A percentile compares a stretch with the other conserved stretches of the same genome.
Evolutionary conservation across 345 rosid genomes (phyloP).

Genomic region (Alliaria petiolata): DNA sequence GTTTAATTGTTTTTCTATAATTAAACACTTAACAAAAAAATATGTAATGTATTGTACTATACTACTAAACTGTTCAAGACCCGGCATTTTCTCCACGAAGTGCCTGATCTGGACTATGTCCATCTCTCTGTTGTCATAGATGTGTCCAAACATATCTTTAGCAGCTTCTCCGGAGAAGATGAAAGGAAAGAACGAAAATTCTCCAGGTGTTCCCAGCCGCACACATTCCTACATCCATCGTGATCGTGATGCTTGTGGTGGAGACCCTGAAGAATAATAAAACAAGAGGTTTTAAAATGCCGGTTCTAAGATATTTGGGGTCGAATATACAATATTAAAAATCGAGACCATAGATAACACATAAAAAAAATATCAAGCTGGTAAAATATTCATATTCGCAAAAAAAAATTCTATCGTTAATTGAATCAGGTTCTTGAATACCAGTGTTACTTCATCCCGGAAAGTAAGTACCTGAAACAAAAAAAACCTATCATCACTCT

Average conservation of each 20-base stretch:
- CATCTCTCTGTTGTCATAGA: background rate
- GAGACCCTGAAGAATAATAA: background rate
- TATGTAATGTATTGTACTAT: background rate
- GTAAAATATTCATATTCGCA: too few species aligned
- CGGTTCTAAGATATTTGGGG: too few species aligned
- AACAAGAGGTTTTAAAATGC: too few species aligned
- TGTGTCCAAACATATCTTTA: background rate
- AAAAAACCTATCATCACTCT: too few species aligned
- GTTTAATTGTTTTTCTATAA: background rate
- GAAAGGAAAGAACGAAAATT: background rate
- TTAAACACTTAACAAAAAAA: too few species aligned
- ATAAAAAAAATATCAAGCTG: too few species aligned
- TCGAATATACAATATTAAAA: too few species aligned
- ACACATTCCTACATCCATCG: background rate
- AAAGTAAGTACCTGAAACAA: too few species aligned
- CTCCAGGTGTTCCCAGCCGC: background rate
- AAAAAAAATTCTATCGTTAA: too few species aligned
- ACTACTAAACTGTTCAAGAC: background rate
- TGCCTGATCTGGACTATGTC: background rate
- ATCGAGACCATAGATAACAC: too few species aligned
- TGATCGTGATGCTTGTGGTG: background rate
- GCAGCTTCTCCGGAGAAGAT: background rate
- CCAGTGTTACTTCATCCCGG: too few species aligned
- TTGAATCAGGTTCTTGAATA: too few species aligned
- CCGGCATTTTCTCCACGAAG: background rate